Base-by-base conservation (phyloP, 1,284 basidiomycete genomes). In the Ustilago nuda region DNA sequence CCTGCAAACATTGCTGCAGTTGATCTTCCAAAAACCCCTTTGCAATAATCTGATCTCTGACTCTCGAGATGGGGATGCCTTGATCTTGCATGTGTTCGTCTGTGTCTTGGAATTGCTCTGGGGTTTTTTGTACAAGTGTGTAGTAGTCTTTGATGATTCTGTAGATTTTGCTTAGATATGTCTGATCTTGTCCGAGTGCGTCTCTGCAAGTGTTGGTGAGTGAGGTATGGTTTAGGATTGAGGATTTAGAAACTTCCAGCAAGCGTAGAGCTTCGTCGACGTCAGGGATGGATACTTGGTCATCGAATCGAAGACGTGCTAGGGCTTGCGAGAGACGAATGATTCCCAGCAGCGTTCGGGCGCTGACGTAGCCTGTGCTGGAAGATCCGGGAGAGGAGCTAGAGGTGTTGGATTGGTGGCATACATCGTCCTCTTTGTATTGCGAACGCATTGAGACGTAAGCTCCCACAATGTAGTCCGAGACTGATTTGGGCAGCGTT, bases 221-320 rank as follows among this genome's bases (percentile, higher is more conserved):
- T 4, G 68, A 66, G 9, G 64, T 50, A 36, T 78, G 69, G 37
- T 78, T 62, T 53, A 82, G 75, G 78, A 99, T 88, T 80, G 91
- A 93, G 79, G 93, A 92, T 87, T 99, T 99, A 87, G 92, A 94
- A 73, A 94, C 94, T 76, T 96, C 94, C 93, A 99, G 98, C 73
- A 99, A 88, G 39, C 97, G 91, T 66, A 99, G 88, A 1, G 97
- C 97, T 87, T 99, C 97, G 85, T 99, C 95, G 5, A 99, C 95
- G 84, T 99, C 97, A 58, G 90, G 89, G 67, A 92, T 90, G 56
- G 91, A 91, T 33, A 99, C 97, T 8, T 87, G 87, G 79, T 92
- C 90, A 55, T 93, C 91, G 87, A 92, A 93, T 27, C 96, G 91
- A 41, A 99, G 89, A 8, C 97, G 91, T 0, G 97, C 95, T 30